Base-by-base conservation (phyloP, 2,329 filamentous ascomycete genomes). In the Sphaerulina populicola region DNA sequence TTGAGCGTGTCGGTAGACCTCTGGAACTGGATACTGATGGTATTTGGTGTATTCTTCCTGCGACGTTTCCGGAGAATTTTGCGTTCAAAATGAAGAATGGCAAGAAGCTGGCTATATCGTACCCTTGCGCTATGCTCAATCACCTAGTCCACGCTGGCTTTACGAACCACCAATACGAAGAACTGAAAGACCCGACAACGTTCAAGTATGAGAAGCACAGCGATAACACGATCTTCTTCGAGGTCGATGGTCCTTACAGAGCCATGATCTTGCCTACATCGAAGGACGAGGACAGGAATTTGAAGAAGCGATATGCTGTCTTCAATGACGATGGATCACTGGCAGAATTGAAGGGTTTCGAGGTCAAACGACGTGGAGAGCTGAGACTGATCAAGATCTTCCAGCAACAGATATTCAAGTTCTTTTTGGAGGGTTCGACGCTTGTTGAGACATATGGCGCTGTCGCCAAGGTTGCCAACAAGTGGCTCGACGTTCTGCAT, bases 381-480 rank as follows among this genome's bases (percentile, higher is more conserved):
- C 74, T 98, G 61, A 98, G 98, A 73, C 83, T 98, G 61, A 98
- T 98, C 79, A 98, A 98, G 72, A 98, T 97, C 66, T 98, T 98
- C 69, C 93, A 98, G 69, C 88, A 93, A 54, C 93, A 98, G 65
- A 95, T 98, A 59, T 98, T 98, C 83, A 96, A 95, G 67, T 97
- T 98, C 71, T 98, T 98, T 72, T 74, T 98, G 5, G 91, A 98
- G 64, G 93, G 93, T 6, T 79, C 80, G 3, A 94, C 89, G 0
- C 76, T 98, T 41, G 75, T 83, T 2, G 90, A 97, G 66, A 96
- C 89, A 14, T 99, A 99, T 65, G 80, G 72, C 11, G 85, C 91
- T 2, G 94, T 98, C 2, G 90, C 94, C 48, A 94, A 88, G 65
- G 89, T 98, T 18, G 91, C 93, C 1, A 94, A 99, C 66, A 82